These are phyloP conservation scores for Helianthus annuus DNA, from an alignment of 129 eudicot species.

Conservation along the genomic window HanXRQr2.0-SUNRISE NC_035446.2:145629255-145629754, in stretches of 20 bases:
- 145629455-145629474: constrained; percentile 9
- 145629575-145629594: too few species aligned
- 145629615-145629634: too few species aligned
- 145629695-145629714: too few species aligned
- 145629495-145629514: neutral
- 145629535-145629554: too few species aligned
- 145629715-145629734: too few species aligned
- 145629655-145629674: too few species aligned
- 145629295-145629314: constrained; percentile 95
- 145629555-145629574: too few species aligned
- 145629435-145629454: constrained; percentile 12
- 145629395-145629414: constrained; percentile 85
- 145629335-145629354: constrained; percentile 96
- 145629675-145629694: too few species aligned
- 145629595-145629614: too few species aligned
- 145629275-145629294: constrained; percentile 95
- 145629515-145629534: too few species aligned
- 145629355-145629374: constrained; percentile 95
- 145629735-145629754: neutral
- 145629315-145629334: constrained; percentile 90
- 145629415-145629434: constrained; percentile 2
- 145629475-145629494: constrained; percentile 21
- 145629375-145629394: constrained; percentile 85
- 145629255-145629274: constrained; percentile 61
- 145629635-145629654: too few species aligned